Conservation (phyloP, 164 flowering plant genomes). For the Aristolochia contorta region DNA sequence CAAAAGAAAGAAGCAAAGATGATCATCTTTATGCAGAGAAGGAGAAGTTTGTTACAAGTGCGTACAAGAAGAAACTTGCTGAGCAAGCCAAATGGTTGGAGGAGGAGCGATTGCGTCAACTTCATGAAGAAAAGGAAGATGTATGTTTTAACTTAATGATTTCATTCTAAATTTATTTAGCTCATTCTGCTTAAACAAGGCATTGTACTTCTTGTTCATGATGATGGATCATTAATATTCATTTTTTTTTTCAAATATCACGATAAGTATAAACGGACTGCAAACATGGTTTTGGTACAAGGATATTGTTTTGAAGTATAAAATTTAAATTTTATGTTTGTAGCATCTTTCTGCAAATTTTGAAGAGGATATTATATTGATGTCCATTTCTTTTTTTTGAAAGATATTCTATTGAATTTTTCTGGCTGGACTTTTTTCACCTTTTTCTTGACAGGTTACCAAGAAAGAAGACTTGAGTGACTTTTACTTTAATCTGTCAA, state of each 20-base stretch:
- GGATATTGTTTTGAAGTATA: neutral
- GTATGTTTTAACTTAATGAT: constrained; percentile 22
- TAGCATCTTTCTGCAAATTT: neutral
- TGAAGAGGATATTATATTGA: neutral
- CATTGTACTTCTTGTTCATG: neutral
- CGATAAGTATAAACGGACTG: too few relatives aligned
- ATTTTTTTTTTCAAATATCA: too few relatives aligned
- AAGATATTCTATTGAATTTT: neutral
- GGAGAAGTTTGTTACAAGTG: constrained; percentile 75
- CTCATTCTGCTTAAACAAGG: neutral
- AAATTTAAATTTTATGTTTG: neutral
- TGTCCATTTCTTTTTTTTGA: neutral
- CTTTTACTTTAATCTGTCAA: constrained; percentile 13
- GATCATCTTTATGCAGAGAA: constrained; percentile 70
- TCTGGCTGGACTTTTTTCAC: neutral
- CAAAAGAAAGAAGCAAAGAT: constrained; percentile 44
- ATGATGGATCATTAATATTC: neutral
- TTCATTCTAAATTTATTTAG: neutral
- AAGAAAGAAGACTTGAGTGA: constrained; percentile 14
- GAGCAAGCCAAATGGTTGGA: constrained; percentile 74
- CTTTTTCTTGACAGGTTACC: constrained; percentile 10
- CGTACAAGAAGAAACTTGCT: constrained; percentile 77
- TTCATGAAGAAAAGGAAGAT: constrained; percentile 26
- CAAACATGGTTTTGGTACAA: neutral
- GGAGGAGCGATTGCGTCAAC: constrained; percentile 25